phyloP scores from a whole-genome alignment of 768 basidiomycete species.

The Xerocomellus intermedius region DNA sequence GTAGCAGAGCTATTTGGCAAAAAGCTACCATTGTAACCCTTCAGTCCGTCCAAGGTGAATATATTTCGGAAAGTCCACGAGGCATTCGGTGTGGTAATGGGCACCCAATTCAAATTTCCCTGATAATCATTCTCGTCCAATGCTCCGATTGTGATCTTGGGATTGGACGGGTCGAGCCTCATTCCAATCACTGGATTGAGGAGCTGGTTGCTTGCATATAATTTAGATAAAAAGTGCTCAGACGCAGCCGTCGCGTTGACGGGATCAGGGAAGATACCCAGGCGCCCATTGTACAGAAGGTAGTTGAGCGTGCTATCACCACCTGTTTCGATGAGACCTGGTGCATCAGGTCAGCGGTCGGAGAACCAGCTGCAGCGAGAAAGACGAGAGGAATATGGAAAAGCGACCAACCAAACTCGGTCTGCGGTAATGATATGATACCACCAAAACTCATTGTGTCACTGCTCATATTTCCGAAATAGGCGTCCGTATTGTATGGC shows the following conservation, averaged over 20 bases:
- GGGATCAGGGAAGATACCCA: slow-evolving; percentile 24
- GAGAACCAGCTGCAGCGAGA: background rate
- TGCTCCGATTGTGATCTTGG: slow-evolving; percentile 28
- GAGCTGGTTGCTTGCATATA: slow-evolving; percentile 15
- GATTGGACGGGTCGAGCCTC: slow-evolving; percentile 22
- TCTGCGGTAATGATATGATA: slow-evolving; percentile 9
- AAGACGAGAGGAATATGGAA: background rate
- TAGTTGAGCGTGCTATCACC: slow-evolving; percentile 14
- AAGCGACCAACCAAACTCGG: slow-evolving; percentile 13
- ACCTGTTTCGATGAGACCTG: slow-evolving; percentile 18
- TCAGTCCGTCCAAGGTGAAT: slow-evolving; percentile 14
- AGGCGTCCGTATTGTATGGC: slow-evolving; percentile 7
- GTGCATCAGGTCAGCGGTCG: background rate
- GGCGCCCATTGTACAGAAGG: slow-evolving; percentile 20
- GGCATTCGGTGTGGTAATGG: slow-evolving; percentile 13
- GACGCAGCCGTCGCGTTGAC: slow-evolving; percentile 18
- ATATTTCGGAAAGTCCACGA: slow-evolving; percentile 8
- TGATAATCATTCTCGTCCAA: slow-evolving; percentile 23
- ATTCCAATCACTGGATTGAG: slow-evolving; percentile 25
- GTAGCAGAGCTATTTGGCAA: slow-evolving; percentile 5
- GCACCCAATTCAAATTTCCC: slow-evolving; percentile 23
- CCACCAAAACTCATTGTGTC: slow-evolving; percentile 19
- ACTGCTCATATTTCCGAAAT: slow-evolving; percentile 13
- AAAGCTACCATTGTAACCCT: slow-evolving; percentile 20
- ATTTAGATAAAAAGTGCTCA: slow-evolving; percentile 12